Conservation (phyloP, 139 green algal species). For the Zygnema circumcarinatum region DNA sequence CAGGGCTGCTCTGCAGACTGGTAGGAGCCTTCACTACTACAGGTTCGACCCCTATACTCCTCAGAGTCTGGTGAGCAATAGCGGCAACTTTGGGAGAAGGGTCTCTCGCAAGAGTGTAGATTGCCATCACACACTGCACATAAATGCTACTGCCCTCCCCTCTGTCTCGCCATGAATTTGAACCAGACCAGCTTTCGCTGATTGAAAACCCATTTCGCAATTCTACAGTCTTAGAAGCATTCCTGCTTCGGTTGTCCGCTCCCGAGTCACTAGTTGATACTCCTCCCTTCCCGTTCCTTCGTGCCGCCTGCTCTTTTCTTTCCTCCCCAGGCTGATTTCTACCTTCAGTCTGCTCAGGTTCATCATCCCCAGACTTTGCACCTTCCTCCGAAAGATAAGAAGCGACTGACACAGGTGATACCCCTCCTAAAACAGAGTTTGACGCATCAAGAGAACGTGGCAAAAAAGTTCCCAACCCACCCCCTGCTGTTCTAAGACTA, state of each 20-base stretch:
- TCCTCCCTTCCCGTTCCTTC: background rate
- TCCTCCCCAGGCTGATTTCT: background rate
- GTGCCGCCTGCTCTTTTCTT: background rate
- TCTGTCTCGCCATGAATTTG: background rate
- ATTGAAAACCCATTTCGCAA: background rate
- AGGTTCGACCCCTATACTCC: slow-evolving; percentile 22
- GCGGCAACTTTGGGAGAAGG: slow-evolving; percentile 31
- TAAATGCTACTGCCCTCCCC: slow-evolving; percentile 31
- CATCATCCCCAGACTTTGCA: background rate
- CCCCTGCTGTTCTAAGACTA: background rate
- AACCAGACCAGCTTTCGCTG: background rate
- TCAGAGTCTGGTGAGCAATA: slow-evolving; percentile 15
- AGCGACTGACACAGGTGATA: background rate
- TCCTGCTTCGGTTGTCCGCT: background rate
- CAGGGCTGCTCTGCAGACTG: background rate
- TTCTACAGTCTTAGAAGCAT: background rate
- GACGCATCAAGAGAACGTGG: background rate
- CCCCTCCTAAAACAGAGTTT: background rate
- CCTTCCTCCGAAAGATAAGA: slow-evolving; percentile 15
- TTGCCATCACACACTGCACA: slow-evolving; percentile 38
- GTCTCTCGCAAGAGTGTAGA: slow-evolving; percentile 48
- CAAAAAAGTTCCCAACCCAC: background rate
- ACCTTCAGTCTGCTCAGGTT: background rate
- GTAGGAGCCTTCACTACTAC: background rate
- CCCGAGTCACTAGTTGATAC: background rate